Evolutionary conservation across 495 filamentous ascomycete species (phyloP).

Genomic region (Aspergillus affinis): DNA sequence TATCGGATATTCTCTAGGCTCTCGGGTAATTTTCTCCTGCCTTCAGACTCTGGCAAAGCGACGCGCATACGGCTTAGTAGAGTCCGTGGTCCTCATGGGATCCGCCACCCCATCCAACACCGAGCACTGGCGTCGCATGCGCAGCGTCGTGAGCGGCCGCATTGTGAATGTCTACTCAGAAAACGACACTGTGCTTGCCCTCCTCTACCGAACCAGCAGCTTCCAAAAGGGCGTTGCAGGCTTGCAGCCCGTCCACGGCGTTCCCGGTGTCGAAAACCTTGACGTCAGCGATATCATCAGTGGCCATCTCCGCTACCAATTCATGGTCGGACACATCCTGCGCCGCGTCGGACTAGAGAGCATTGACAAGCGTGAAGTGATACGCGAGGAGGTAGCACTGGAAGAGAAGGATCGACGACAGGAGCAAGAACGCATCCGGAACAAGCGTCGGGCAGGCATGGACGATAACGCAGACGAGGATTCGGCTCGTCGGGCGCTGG

Average conservation of each 20-base stretch:
- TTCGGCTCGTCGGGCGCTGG: conserved; percentile 29
- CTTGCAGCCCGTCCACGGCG: conserved; percentile 61
- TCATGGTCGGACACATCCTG: conserved; percentile 67
- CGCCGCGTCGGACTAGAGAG: conserved; percentile 66
- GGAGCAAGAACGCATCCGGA: conserved; percentile 46
- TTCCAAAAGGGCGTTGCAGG: conserved; percentile 77
- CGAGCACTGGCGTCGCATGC: conserved; percentile 65
- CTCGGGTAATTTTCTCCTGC: conserved; percentile 82
- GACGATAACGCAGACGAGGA: conserved; percentile 40
- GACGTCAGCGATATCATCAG: conserved; percentile 70
- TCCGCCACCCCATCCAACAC: conserved; percentile 69
- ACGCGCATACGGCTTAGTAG: conserved; percentile 80
- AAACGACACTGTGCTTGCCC: conserved; percentile 75
- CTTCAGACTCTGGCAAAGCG: conserved; percentile 72
- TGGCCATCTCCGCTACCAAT: conserved; percentile 72
- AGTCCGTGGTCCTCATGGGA: conserved; percentile 82
- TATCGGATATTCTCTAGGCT: conserved; percentile 88
- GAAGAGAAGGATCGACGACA: conserved; percentile 56
- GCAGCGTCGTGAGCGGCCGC: conserved; percentile 69
- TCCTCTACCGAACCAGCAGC: conserved; percentile 74
- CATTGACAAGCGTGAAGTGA: conserved; percentile 54
- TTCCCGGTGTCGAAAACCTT: conserved; percentile 72
- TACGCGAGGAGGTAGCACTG: conserved; percentile 57
- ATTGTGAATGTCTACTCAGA: conserved; percentile 76
- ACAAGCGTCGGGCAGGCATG: conserved; percentile 45